A percentile compares a stretch with the other conserved stretches of the same genome.
These are phyloP conservation scores for Truncatella angustata DNA, from an alignment of 2,329 filamentous ascomycete genomes.

Conservation along the genomic window DNA sequence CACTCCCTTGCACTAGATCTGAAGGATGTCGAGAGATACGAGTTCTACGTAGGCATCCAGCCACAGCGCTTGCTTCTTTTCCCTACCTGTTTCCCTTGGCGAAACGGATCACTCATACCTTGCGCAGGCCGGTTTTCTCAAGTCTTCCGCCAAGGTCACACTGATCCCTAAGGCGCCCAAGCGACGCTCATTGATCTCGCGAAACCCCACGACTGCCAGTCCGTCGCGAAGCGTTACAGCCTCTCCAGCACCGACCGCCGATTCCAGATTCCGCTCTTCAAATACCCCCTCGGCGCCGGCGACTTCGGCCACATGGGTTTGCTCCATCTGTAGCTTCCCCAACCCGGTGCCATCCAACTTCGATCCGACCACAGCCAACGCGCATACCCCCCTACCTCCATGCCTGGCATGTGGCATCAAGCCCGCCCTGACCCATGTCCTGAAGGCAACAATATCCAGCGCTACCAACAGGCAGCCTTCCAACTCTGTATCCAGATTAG, in stretches of 20 bases:
- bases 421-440: slow-evolving; percentile 74
- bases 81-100: no score
- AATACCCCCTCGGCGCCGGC: slow-evolving; percentile 45
- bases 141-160: slow-evolving; percentile 92
- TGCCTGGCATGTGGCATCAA: slow-evolving; percentile 95
- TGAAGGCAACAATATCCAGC: slow-evolving; percentile 83
- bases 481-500: slow-evolving; percentile 10
- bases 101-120: no score
- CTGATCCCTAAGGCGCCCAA: slow-evolving; percentile 79
- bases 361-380: slow-evolving; percentile 76
- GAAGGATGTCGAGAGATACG: slow-evolving; percentile 85
- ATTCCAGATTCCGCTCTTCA: slow-evolving; percentile 37
- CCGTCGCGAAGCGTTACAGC: slow-evolving; percentile 45
- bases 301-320: slow-evolving; percentile 83
- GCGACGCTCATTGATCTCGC: slow-evolving; percentile 56
- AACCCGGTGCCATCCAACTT: slow-evolving; percentile 94
- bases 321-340: slow-evolving; percentile 91
- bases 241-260: slow-evolving; percentile 22
- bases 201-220: slow-evolving; percentile 44
- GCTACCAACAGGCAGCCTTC: slow-evolving; percentile 50
- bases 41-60: slow-evolving; percentile 70
- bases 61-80: no score
- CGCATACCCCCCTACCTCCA: slow-evolving; percentile 76
- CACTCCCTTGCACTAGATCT: slow-evolving; percentile 83
- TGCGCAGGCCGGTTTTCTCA: slow-evolving; percentile 78